Conservation (phyloP, 192 early-diverging fungal genomes). For the Rhizophagus sp. region DNA sequence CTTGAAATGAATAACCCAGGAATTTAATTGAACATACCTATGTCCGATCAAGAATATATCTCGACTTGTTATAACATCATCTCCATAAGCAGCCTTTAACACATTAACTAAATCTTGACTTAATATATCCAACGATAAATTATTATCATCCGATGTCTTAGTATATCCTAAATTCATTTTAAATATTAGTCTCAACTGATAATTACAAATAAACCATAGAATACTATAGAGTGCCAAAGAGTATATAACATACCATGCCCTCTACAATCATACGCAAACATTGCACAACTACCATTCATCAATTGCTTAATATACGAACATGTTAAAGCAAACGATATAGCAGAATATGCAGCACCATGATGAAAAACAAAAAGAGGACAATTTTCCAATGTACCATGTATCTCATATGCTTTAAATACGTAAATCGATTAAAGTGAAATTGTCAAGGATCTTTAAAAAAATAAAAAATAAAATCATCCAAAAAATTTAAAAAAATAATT, state of each 20-base stretch:
- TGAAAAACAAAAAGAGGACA: conserved; percentile 74
- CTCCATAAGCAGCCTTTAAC: conserved; percentile 47
- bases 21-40: conserved; percentile 48
- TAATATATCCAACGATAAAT: conserved; percentile 58
- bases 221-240: background rate
- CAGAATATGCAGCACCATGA: conserved; percentile 79
- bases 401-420: conserved; percentile 50
- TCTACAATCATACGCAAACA: conserved; percentile 70
- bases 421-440: conserved; percentile 22
- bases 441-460: conserved; percentile 7
- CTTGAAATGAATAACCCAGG: background rate
- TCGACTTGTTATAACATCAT: conserved; percentile 34
- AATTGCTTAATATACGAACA: conserved; percentile 51
- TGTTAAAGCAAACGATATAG: conserved; percentile 66
- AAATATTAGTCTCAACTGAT: background rate
- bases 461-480: background rate
- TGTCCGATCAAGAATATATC: conserved; percentile 78
- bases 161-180: conserved; percentile 43
- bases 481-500: no score
- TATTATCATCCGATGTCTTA: conserved; percentile 46
- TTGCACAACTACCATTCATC: conserved; percentile 38
- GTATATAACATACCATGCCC: conserved; percentile 64
- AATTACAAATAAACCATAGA: background rate
- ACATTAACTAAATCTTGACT: conserved; percentile 59
- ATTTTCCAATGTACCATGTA: conserved; percentile 31